Base-by-base conservation (phyloP, 306 rosid species). In the Castanospermum australe region DNA sequence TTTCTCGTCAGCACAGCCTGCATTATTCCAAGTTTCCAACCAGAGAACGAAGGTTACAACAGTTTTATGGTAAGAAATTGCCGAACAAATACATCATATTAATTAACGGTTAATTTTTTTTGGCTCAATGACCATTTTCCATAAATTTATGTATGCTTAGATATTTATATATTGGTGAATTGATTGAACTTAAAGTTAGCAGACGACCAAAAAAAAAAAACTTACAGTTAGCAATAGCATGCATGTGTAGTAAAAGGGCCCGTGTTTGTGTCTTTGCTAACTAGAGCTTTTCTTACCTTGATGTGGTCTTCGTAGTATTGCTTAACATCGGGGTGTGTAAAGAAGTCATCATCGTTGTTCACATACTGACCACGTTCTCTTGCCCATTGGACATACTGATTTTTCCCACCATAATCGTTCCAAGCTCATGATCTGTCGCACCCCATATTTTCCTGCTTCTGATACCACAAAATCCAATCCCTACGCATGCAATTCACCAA, bases 381-480 rank as follows among this genome's bases (percentile, higher is more conserved):
- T 24, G 81, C 85, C 85, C 85, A 81, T 48, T 81, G 33, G 2
- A 81, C 81, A 68, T 81, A 81, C 10, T 42, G 70, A 8, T 24
- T 73, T 25, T 71, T 82, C 14, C 85, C 78, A 2, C 85, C 85
- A 60, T 0, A 76, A 41, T 76, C 85, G 0, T 30, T 71, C 63
- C 81, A 82, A 41, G 39, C 67, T 82, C 35, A 82, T n/a, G 38
- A 76, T 82, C 42, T 60, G 35, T 48, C 47, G 18, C 22, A 69
- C 60, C 9, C 85, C 67, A 36, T 82, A 17, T 51, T 60, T 82
- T 18, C 68, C 61, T 12, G 82, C 81, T 50, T 76, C 85, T 15
- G 85, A 69, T 36, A 82, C 13, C 71, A 76, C 85, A 51, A 82
- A 76, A 71, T 81, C 85, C 48, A 81, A 6, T 3, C 81, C 85